Conservation (phyloP, 495 filamentous ascomycete genomes). For the Apodospora peruviana region DNA sequence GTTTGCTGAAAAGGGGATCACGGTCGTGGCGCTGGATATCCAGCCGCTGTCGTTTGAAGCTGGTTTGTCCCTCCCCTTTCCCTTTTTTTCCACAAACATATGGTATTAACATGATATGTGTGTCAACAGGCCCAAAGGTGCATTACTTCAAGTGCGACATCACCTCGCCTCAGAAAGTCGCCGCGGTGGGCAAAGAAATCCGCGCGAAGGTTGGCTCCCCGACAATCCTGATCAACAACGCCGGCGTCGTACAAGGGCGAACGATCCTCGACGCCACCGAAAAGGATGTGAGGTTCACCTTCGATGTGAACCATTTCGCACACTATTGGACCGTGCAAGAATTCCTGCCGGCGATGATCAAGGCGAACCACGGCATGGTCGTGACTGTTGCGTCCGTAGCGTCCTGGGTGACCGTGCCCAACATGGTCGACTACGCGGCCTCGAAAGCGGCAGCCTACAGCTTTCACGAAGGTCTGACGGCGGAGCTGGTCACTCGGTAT, state of each 20-base stretch:
- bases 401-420: slow-evolving; percentile 52
- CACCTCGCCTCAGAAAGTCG: slow-evolving; percentile 45
- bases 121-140: slow-evolving; percentile 40
- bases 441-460: slow-evolving; percentile 61
- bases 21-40: slow-evolving; percentile 67
- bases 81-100: neutral
- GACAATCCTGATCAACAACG: slow-evolving; percentile 72
- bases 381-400: slow-evolving; percentile 66
- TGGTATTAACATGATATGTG: slow-evolving; percentile 1
- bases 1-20: slow-evolving; percentile 52
- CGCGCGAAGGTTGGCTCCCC: slow-evolving; percentile 54
- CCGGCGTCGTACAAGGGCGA: slow-evolving; percentile 57
- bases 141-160: slow-evolving; percentile 63
- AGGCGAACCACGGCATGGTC: slow-evolving; percentile 64
- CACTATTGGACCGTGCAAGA: slow-evolving; percentile 61
- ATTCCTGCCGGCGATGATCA: slow-evolving; percentile 63
- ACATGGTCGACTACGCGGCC: slow-evolving; percentile 64
- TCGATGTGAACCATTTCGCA: slow-evolving; percentile 65
- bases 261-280: slow-evolving; percentile 54
- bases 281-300: slow-evolving; percentile 54
- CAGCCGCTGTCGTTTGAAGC: slow-evolving; percentile 51
- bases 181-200: slow-evolving; percentile 42
- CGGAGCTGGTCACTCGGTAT: slow-evolving; percentile 57
- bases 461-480: slow-evolving; percentile 65
- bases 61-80: slow-evolving; percentile 30